These are phyloP conservation scores for Pigoraptor vietnamica DNA, from an alignment of 78 protist species.

Conservation along the genomic window DNA sequence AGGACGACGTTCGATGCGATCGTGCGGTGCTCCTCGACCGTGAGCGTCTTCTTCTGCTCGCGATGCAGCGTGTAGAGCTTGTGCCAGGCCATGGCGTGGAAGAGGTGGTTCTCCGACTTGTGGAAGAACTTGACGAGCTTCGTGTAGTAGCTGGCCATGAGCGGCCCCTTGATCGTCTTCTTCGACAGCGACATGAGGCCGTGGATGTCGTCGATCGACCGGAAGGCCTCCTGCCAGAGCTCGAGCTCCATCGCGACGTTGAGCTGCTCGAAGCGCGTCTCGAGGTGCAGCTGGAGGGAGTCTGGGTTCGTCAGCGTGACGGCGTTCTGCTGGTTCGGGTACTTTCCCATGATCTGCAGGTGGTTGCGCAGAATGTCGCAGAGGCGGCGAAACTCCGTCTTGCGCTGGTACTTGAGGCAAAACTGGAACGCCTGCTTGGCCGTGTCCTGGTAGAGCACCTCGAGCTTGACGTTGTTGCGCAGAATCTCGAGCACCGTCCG, in stretches of 20 bases:
- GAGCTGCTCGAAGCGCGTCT: slow-evolving; percentile 76
- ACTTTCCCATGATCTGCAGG: background rate
- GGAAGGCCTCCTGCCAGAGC: slow-evolving; percentile 82
- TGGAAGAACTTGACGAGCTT: slow-evolving; percentile 72
- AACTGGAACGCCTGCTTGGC: slow-evolving; percentile 66
- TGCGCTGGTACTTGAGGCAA: slow-evolving; percentile 77
- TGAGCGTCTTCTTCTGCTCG: slow-evolving; percentile 8
- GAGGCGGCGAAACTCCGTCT: slow-evolving; percentile 70
- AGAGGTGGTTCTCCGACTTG: slow-evolving; percentile 62
- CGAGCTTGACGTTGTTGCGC: slow-evolving; percentile 63
- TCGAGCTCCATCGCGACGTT: slow-evolving; percentile 66
- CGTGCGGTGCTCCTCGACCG: background rate
- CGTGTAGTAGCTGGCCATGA: slow-evolving; percentile 59
- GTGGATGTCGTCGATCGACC: slow-evolving; percentile 75
- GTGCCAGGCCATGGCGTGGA: slow-evolving; percentile 35
- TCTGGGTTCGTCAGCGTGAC: slow-evolving; percentile 42
- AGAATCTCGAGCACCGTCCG: slow-evolving; percentile 77
- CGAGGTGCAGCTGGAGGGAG: slow-evolving; percentile 63
- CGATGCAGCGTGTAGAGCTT: background rate
- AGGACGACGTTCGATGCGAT: slow-evolving; percentile 8
- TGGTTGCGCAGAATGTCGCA: slow-evolving; percentile 61
- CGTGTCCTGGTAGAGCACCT: slow-evolving; percentile 48
- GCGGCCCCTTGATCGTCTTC: slow-evolving; percentile 42
- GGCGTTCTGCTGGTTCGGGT: slow-evolving; percentile 20
- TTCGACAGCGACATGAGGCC: slow-evolving; percentile 32